Evolutionary conservation across 805 yeast species (phyloP).

Genomic region (Cephaloascus albidus): DNA sequence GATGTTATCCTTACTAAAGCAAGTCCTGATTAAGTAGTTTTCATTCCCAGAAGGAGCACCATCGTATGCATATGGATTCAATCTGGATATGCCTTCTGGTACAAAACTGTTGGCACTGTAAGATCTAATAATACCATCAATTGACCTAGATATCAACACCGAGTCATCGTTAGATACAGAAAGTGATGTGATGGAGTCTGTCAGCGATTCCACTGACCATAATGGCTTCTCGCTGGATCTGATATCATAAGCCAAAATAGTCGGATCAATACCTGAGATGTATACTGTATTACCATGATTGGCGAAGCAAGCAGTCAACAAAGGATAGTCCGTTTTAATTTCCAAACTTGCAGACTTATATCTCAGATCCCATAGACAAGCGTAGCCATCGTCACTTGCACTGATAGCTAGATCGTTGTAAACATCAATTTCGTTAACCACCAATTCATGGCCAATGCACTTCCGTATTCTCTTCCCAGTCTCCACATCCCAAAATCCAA

Average conservation of each 20-base stretch:
- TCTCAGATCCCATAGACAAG: conserved; percentile 58
- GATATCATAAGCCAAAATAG: conserved; percentile 49
- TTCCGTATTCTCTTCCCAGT: conserved; percentile 49
- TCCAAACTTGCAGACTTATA: conserved; percentile 30
- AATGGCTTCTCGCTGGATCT: conserved; percentile 28
- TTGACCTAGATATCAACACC: conserved; percentile 38
- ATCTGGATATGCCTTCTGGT: conserved; percentile 26
- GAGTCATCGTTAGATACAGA: conserved; percentile 37
- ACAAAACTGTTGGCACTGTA: conserved; percentile 43
- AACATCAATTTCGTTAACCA: conserved; percentile 46
- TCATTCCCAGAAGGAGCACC: conserved; percentile 52
- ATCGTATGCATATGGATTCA: conserved; percentile 38
- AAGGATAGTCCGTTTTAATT: conserved; percentile 45
- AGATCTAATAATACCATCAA: conserved; percentile 47
- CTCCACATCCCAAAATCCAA: conserved; percentile 53
- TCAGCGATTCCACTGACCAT: conserved; percentile 33
- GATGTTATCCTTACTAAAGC: conserved; percentile 31
- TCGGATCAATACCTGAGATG: conserved; percentile 62
- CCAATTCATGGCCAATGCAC: conserved; percentile 37
- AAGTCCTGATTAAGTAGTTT: conserved; percentile 38
- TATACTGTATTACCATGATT: conserved; percentile 34
- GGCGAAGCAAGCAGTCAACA: conserved; percentile 34
- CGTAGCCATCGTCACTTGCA: conserved; percentile 59
- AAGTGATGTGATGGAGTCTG: conserved; percentile 49
- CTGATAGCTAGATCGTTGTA: conserved; percentile 28